Base-by-base conservation (phyloP, 2,329 filamentous ascomycete genomes). In the Basipetospora chlamydospora region DNA sequence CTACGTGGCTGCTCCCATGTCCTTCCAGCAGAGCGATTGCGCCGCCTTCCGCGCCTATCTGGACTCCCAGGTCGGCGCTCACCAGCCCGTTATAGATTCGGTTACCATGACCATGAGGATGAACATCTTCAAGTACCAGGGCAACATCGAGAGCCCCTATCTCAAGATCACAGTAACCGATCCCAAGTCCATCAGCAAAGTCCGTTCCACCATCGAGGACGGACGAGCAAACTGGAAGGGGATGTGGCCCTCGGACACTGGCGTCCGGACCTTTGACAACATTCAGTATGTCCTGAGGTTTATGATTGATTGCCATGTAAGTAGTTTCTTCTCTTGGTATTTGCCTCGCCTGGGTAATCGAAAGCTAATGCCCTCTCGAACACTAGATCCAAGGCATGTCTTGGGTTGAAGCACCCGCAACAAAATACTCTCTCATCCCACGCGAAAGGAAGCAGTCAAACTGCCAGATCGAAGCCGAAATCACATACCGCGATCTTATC, bases 231-330 rank as follows among this genome's bases (percentile, higher is more conserved):
- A 96, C 52, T 96, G 85, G 71, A 93, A 88, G 55, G 77, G 80
- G 4, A 67, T 95, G 56, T 98, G 90, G 88, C 80, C 76, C 46
- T 70, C 64, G 15, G 63, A 67, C 6, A 67, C 38, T 5, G 73
- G 71, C 15, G 76, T 96, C 44, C 71, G 87, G 55, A 96, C 90
- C 0, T 98, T 88, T 49, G 90, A 98, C 63, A 95, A 80, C 46
- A 87, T 98, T 39, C 84, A 93, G 64, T 98, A 95, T 52, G 75
- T 96, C 18, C 60, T 96, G 45, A 73, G 90, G 35, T 96, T 98
- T 59, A 98, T 98, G 90, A 88, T 98, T 34, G 90, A 98, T 56
- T 92, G 82, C 46, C 80, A 87, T 56, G 78, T 83, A 63, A 46
- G 60, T 36, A 3, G n/a, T 13, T 6, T 10, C 3, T 7, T 22